Base-by-base conservation (phyloP, 75 land plant genomes). In the Pinus tabuliformis region DNA sequence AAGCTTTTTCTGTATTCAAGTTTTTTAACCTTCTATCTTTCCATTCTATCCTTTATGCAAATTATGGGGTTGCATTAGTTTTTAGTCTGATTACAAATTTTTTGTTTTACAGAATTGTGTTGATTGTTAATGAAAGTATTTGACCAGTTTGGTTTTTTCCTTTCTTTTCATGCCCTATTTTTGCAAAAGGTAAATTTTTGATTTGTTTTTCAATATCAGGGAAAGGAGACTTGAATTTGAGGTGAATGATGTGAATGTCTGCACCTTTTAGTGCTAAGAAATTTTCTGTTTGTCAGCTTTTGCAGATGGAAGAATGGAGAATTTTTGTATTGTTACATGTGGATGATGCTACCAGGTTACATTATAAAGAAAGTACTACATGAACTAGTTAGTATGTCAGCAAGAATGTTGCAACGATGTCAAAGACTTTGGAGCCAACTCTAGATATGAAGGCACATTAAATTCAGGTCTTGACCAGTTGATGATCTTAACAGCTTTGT, bases 101-200 rank as follows among this genome's bases (percentile, higher is more conserved):
- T 68, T 21, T 68, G 15, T 42, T 68, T 68, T 18, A 68, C 72
- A 68, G 72, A 68, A 1, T 68, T 39, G 11, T 42, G 72, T 22
- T 42, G 72, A 68, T 39, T 68, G 72, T 68, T 42, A 68, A 52
- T 68, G 72, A 68, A 68, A 52, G 42, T 68, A 68, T 45, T 45
- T n/a, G 49, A 39, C 49, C 11, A 39, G 14, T 37, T 11, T 42
- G 54, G 49, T 68, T 16, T 68, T 66, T 68, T 68, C 3, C 54
- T 45, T 20, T 68, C 42, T 45, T 68, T 68, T 68, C 72, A 68
- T 45, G 42, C 42, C 33, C 42, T 68, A 39, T 68, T 68, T 37
- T 36, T 13, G 52, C 72, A 39, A 9, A 49, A 49, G 72, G 72
- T 68, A 68, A 45, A 45, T 42, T 42, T 42, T 68, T 39, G 52